Conservation (phyloP, 2,329 filamentous ascomycete genomes). For the Orbilia oligospora region DNA sequence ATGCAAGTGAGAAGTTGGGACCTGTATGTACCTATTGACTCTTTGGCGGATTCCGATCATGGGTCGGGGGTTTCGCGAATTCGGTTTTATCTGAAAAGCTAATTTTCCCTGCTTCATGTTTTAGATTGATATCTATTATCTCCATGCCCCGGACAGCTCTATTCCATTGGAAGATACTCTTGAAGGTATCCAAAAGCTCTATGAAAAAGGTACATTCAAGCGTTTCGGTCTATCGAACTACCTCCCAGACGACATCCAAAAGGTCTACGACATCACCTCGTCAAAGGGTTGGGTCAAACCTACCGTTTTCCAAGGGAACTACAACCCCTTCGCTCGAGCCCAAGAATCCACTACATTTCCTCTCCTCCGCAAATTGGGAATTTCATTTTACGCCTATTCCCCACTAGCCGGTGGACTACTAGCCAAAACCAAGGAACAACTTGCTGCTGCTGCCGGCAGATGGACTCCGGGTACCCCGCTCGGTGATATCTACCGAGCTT, state of each 20-base stretch:
- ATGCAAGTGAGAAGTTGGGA: conserved; percentile 40
- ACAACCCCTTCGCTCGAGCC: conserved; percentile 82
- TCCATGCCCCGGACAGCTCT: conserved; percentile 78
- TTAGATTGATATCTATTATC: conserved; percentile 80
- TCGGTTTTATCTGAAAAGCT: too few relatives aligned
- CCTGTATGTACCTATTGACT: conserved; percentile 39
- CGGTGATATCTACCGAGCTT: conserved; percentile 43
- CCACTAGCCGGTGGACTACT: conserved; percentile 85
- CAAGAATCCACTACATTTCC: conserved; percentile 83
- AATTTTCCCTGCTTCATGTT: background rate
- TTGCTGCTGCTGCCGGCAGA: conserved; percentile 34
- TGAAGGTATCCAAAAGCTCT: conserved; percentile 81
- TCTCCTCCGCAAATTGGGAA: conserved; percentile 81
- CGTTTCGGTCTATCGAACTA: conserved; percentile 86
- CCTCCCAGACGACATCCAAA: conserved; percentile 87
- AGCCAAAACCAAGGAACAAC: conserved; percentile 67
- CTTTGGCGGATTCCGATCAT: background rate
- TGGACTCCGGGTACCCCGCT: conserved; percentile 37
- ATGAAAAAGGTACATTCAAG: conserved; percentile 89
- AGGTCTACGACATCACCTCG: conserved; percentile 83
- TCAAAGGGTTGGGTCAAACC: conserved; percentile 86
- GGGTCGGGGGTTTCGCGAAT: too few relatives aligned
- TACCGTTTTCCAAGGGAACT: conserved; percentile 89
- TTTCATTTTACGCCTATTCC: conserved; percentile 86
- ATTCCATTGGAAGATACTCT: conserved; percentile 85